Evolutionary conservation across 1,284 basidiomycete genomes (phyloP), one percentile per base, ranked within the genome.

Genomic region (Apiotrichum sp.): DNA sequence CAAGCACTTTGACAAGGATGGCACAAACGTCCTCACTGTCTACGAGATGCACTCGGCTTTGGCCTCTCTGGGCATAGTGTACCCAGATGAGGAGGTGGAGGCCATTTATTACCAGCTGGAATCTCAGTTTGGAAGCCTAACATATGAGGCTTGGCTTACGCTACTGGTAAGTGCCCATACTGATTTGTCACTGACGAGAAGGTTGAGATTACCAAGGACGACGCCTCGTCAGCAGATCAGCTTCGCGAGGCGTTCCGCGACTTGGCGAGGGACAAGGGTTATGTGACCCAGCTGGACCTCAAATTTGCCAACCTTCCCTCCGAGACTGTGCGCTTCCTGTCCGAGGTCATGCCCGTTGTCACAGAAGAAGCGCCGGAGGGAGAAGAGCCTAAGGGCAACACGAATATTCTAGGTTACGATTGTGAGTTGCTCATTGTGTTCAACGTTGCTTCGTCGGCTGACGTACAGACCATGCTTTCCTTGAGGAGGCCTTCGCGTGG

Each of bases 1-100:
- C 83, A 84, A 95, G 56, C 93, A 97, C 77, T 98, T 98, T 70
- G 93, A 97, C 75, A 86, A 86, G 64, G 92, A 97, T 66, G 88
- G 89, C 65, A 85, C 86, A 47, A 96, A 97, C 60, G 74, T 87
- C 0, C 83, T 98, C 38, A 85, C 83, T 55, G 77, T 88, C 53
- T 83, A 89, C 2, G 92, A 98, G 75, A 88, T 97, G 81, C 84
- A 86, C 14, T 91, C 91, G 11, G 95, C 95, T 0, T 80, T 98
- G 16, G 93, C 95, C 2, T 93, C 89, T 77, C 79, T 98, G 47
- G 93, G 95, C 1, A 91, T 98, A 57, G 88, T 93, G 22, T 97
- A 93, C 72, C 87, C 88, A 16, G 90, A 93, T 62, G 86, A 90
- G 50, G 92, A 96, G 67, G 84, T 95, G 75, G 84, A 88, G 59